Evolutionary conservation across 148 eudicot genomes (phyloP).

Genomic region (Heliosperma pusillum): DNA sequence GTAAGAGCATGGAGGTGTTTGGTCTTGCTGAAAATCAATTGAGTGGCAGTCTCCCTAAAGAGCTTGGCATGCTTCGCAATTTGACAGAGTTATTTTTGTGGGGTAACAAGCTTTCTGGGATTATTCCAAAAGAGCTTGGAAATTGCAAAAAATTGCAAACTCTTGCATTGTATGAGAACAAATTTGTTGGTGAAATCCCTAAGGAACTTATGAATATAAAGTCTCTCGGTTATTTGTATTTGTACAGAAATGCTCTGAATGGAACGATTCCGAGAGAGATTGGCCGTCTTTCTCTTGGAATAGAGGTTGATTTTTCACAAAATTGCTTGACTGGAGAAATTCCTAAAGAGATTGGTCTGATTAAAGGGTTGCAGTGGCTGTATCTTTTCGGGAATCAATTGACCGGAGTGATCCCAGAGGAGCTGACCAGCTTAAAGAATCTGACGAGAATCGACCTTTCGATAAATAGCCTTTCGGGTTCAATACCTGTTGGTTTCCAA

Average conservation of each 20-base stretch:
- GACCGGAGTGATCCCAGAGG: slow-evolving; percentile 33
- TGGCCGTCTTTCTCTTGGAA: slow-evolving; percentile 22
- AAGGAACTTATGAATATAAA: slow-evolving; percentile 52
- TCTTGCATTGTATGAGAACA: slow-evolving; percentile 74
- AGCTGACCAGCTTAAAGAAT: slow-evolving; percentile 30
- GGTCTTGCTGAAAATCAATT: slow-evolving; percentile 35
- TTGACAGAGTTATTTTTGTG: slow-evolving; percentile 64
- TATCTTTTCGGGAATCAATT: slow-evolving; percentile 36
- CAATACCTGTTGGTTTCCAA: slow-evolving; percentile 35
- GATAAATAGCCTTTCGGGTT: slow-evolving; percentile 32
- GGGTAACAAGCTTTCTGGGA: slow-evolving; percentile 62
- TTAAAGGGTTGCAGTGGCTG: slow-evolving; percentile 28
- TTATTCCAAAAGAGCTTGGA: slow-evolving; percentile 60
- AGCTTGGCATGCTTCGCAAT: slow-evolving; percentile 32
- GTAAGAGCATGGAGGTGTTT: slow-evolving; percentile 29
- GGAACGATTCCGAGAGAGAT: slow-evolving; percentile 54
- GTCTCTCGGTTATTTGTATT: slow-evolving; percentile 43
- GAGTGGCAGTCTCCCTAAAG: slow-evolving; percentile 34
- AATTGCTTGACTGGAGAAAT: slow-evolving; percentile 38
- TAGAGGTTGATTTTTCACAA: slow-evolving; percentile 35
- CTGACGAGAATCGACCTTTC: slow-evolving; percentile 35
- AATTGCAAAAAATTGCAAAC: slow-evolving; percentile 60
- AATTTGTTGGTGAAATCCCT: slow-evolving; percentile 66
- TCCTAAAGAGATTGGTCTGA: slow-evolving; percentile 32
- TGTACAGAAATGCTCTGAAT: slow-evolving; percentile 62